These are phyloP conservation scores for Trichophaea hybrida DNA, from an alignment of 2,329 filamentous ascomycete genomes.

Conservation along the genomic window DNA sequence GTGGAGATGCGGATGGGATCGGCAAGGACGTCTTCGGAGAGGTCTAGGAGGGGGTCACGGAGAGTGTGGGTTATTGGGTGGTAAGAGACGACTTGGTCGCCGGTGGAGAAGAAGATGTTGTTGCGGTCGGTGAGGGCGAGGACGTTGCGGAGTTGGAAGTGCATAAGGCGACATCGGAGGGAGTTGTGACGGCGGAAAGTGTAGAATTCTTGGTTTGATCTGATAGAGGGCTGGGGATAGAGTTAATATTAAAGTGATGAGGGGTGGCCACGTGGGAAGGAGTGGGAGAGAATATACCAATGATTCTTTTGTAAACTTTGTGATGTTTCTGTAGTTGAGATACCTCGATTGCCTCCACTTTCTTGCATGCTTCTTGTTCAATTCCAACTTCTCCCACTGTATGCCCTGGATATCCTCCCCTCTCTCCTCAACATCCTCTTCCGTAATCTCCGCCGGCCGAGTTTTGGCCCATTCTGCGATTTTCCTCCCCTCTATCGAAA, in stretches of 20 bases:
- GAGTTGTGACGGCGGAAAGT: slow-evolving; percentile 45
- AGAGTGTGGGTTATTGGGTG: slow-evolving; percentile 9
- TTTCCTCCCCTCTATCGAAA: not conserved
- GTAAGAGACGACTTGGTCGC: slow-evolving; percentile 16
- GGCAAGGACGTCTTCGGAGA: slow-evolving; percentile 19
- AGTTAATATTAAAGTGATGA: not conserved
- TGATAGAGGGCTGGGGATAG: slow-evolving; percentile 9
- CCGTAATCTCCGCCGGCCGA: slow-evolving; percentile 22
- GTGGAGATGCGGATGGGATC: slow-evolving; percentile 21
- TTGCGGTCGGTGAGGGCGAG: slow-evolving; percentile 43
- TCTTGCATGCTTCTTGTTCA: slow-evolving; percentile 20
- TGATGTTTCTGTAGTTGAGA: slow-evolving; percentile 25
- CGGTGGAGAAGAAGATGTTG: slow-evolving; percentile 41
- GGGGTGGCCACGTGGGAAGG: not conserved
- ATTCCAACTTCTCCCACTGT: slow-evolving; percentile 23
- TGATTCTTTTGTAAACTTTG: slow-evolving; percentile 18
- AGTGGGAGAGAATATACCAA: slow-evolving; percentile 15
- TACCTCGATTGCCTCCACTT: slow-evolving; percentile 22
- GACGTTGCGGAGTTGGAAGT: slow-evolving; percentile 52
- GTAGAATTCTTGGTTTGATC: slow-evolving; percentile 36
- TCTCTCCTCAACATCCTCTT: slow-evolving; percentile 20
- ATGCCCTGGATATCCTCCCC: slow-evolving; percentile 26
- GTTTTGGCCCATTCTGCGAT: not conserved
- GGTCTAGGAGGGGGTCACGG: slow-evolving; percentile 18
- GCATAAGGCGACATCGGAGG: slow-evolving; percentile 41